Base-by-base conservation (phyloP, 108 stramenopile genomes). In the Cyclotella cryptica region DNA sequence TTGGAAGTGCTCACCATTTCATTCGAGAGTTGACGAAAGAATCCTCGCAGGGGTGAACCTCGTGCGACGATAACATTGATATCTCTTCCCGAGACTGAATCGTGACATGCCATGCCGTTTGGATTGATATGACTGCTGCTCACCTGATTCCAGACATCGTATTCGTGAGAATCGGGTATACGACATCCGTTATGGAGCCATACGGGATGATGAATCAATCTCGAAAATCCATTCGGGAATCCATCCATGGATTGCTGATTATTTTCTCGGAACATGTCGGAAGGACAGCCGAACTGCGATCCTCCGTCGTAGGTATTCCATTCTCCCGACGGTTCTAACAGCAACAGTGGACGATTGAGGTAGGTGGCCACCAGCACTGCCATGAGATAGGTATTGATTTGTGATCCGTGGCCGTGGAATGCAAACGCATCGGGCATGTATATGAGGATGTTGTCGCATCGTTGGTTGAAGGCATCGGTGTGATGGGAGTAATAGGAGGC, bases 221-320 rank as follows among this genome's bases (percentile, higher is more conserved):
- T 41, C 10, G 74, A 75, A 3, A 82, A 57, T 51, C 81, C 81
- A 40, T 18, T 30, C 15, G 81, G 74, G 24, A 75, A 69, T 52
- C 53, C 52, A 13, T 66, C 35, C 14, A 54, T 39, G 5, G 53
- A 12, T 28, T 70, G 47, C 30, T 61, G 60, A 28, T 42, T 22
- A 11, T 29, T 39, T 53, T 65, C 78, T 28, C 10, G 44, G 22
- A 78, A 71, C 17, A 70, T 53, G 43, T 71, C 71, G 3, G 62
- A 41, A 0, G 81, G 81, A 64, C 81, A 82, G 4, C 81, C 81
- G 28, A 82, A 82, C 52, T 82, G 81, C 17, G 69, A 71, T 55
- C 70, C 81, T 14, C 81, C 81, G 8, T 49, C 49, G 45, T 63
- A 75, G 0, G 10, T 52, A 14, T 69, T 58, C 21, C 41, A 53